Base-by-base conservation (phyloP, 2,329 filamentous ascomycete genomes). In the Aspergillus phoenicis region DNA sequence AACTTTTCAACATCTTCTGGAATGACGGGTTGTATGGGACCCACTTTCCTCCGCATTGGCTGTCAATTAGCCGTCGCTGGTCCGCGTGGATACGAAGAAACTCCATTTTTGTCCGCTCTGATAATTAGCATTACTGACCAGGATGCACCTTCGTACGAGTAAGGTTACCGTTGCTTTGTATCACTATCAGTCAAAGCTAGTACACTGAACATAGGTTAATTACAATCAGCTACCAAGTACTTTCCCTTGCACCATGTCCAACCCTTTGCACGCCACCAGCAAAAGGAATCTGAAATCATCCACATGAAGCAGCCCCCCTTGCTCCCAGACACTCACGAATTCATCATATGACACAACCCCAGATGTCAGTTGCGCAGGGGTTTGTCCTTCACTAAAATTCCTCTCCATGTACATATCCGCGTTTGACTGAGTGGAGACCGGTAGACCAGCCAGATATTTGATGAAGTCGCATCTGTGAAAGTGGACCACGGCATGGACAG, bases 251-350 rank as follows among this genome's bases (percentile, higher is more conserved):
- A 49, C 47, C 0, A 6, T 26, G 20, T 20, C 49, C 8, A 52
- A 28, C 1, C 58, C 58, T 36, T 59, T 59, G 5, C 58, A 59
- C 2, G 58, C 58, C 13, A 54, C 39, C 6, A 59, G 39, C 39
- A 59, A 47, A 22, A 59, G 30, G 3, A 28, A 38, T 8, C 7
- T 36, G 15, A 57, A 57, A 2, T 49, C 55, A 51, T 57, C 55
- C 6, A 57, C 17, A 6, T 49, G 11, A 2, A 30, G 15, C 15
- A 57, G 15, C 17, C 11, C 52, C 2, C 52, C 58, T 13, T 26
- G 26, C 5, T 47, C 60, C 58, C 58, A 59, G n/a, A 36, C 51
- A 13, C 41, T 8, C 51, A 59, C 58, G 15, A 59, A 49, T 22
- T 55, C 38, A 6, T 56, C 58, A 41, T 59, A 59, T 0, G 58